Conservation (phyloP, 805 yeast genomes). For the Candida incommunis region DNA sequence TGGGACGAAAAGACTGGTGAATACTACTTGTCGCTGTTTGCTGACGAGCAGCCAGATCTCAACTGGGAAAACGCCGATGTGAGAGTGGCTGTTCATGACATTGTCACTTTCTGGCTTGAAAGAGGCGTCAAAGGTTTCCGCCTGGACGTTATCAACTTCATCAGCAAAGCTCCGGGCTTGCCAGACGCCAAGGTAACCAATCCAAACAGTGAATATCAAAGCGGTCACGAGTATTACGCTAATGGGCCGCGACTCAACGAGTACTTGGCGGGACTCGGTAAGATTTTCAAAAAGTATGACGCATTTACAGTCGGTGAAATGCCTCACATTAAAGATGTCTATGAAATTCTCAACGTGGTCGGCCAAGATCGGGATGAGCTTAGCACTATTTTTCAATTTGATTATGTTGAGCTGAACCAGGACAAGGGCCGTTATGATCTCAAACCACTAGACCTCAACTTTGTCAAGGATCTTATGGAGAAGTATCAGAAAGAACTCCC, state of each 20-base stretch:
- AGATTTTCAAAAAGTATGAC: constrained; percentile 32
- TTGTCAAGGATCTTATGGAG: constrained; percentile 7
- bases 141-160: constrained; percentile 40
- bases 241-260: constrained; percentile 45
- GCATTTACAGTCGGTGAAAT: constrained; percentile 46
- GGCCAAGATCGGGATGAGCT: constrained; percentile 14
- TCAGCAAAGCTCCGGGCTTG: constrained; percentile 33
- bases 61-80: constrained; percentile 39
- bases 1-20: constrained; percentile 40
- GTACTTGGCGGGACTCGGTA: constrained; percentile 37
- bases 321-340: constrained; percentile 25
- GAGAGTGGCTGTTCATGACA: constrained; percentile 25
- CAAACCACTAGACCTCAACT: constrained; percentile 4
- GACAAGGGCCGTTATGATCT: constrained; percentile 2
- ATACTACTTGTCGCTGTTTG: constrained; percentile 41
- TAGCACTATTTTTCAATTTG: constrained; percentile 17
- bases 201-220: constrained; percentile 29
- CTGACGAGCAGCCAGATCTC: constrained; percentile 42
- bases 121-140: constrained; percentile 45
- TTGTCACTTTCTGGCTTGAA: constrained; percentile 38
- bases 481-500: constrained; percentile 23
- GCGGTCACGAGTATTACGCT: constrained; percentile 22
- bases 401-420: constrained; percentile 2
- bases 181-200: constrained; percentile 35
- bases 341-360: constrained; percentile 11